Conservation (phyloP, 768 basidiomycete species). For the Leucogyrophana mollusca region DNA sequence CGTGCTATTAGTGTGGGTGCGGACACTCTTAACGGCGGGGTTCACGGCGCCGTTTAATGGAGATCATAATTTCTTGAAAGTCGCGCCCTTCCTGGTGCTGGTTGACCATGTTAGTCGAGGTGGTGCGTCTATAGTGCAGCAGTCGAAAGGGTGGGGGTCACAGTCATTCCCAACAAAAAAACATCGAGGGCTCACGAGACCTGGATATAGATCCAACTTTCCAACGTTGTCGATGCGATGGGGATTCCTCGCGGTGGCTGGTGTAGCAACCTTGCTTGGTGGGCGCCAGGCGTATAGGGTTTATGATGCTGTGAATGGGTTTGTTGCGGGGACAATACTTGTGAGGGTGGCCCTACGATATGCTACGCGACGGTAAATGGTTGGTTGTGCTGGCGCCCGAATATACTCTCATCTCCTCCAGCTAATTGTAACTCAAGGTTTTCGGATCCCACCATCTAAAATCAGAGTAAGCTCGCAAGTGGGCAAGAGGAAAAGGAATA, state of each 20-base stretch:
- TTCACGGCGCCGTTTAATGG: conserved; percentile 77
- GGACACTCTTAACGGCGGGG: conserved; percentile 80
- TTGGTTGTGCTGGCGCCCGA: too few relatives aligned
- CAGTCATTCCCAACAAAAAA: conserved; percentile 1
- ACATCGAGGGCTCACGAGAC: too few relatives aligned
- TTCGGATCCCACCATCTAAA: too few relatives aligned
- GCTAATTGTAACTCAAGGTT: too few relatives aligned
- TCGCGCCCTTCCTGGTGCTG: conserved; percentile 61
- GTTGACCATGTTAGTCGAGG: conserved; percentile 61
- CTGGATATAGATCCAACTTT: too few relatives aligned
- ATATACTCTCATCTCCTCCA: too few relatives aligned
- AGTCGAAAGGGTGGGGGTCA: conserved; percentile 34
- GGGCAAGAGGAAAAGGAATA: too few relatives aligned
- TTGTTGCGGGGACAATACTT: too few relatives aligned
- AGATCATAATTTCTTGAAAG: conserved; percentile 71
- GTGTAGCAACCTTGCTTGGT: conserved; percentile 62
- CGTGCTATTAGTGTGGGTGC: conserved; percentile 84
- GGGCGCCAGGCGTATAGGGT: conserved; percentile 65
- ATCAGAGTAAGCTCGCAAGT: too few relatives aligned
- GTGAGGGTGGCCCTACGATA: too few relatives aligned
- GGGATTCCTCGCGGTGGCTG: conserved; percentile 49
- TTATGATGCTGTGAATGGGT: conserved; percentile 54
- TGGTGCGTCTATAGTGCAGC: conserved; percentile 35
- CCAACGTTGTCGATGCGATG: conserved; percentile 39
- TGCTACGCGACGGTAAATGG: too few relatives aligned